Evolutionary conservation across 495 filamentous ascomycete species (phyloP).

Genomic region (Parachaetomium inaequale): DNA sequence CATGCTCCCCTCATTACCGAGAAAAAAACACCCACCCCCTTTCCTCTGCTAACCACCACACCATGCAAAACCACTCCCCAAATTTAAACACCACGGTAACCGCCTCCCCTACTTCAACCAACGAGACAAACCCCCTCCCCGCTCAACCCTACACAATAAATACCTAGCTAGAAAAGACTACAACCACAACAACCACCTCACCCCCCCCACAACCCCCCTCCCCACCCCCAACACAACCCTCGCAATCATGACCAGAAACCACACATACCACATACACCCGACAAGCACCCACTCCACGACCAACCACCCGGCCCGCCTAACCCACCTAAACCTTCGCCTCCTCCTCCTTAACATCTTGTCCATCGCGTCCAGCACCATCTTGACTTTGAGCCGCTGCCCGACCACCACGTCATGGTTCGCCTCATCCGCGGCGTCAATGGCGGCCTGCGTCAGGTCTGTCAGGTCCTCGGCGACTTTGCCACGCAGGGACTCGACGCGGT

Average conservation of each 20-base stretch:
- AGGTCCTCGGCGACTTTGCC: constrained; percentile 37
- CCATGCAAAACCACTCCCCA: not conserved
- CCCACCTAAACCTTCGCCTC: constrained; percentile 67
- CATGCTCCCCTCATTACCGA: not conserved
- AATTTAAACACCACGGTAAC: constrained; percentile 72
- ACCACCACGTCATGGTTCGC: constrained; percentile 70
- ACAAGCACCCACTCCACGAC: constrained; percentile 76
- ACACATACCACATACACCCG: constrained; percentile 78
- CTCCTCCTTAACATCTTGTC: constrained; percentile 66
- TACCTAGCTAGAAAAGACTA: constrained; percentile 16
- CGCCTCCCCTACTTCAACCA: constrained; percentile 60
- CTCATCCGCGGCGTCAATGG: constrained; percentile 72
- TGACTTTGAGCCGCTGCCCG: constrained; percentile 69
- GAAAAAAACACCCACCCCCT: not conserved
- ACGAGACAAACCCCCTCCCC: constrained; percentile 55
- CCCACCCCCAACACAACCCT: constrained; percentile 59
- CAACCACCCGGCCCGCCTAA: constrained; percentile 64
- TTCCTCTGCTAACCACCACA: not conserved
- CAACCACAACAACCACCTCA: constrained; percentile 79
- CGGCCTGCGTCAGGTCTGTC: constrained; percentile 56
- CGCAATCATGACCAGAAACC: constrained; percentile 71
- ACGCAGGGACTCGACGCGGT: constrained; percentile 37
- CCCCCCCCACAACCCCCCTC: constrained; percentile 52
- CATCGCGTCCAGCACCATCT: constrained; percentile 71
- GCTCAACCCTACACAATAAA: constrained; percentile 50